Evolutionary conservation across 2,329 filamentous ascomycete genomes (phyloP), one percentile per base, ranked within the genome.

Genomic region (Colletotrichum musae): DNA sequence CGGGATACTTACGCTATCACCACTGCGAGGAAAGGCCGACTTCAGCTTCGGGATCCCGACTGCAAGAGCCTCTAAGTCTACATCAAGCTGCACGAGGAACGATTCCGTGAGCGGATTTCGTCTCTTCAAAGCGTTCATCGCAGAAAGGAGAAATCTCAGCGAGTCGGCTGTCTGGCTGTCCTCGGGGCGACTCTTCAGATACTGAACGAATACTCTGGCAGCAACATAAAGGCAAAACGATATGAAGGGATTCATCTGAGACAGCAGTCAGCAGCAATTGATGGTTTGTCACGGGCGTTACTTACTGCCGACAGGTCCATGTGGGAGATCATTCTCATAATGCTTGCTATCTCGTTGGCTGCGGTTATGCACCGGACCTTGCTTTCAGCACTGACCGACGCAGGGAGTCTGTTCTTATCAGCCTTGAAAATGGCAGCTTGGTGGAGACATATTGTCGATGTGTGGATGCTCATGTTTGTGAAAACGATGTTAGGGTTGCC

Each of bases 401-500:
- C 84, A 0, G 94, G 91, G 70, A 98, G 83, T 61, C 90, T 89
- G 79, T 97, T 92, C 81, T 94, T 96, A 75, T 98, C 95, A 0
- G 95, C 94, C 78, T 98, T 98, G 86, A 95, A 98, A 21, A 99
- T 98, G 28, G 96, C 96, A 2, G 95, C 96, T 82, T 99, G 96
- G 76, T 99, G 96, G n/a, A 99, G 84, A 79, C 95, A 98, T 62
- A 99, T 98, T 1, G 94, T 94, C 1, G 95, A 97, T 0, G 96
- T 97, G 78, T 98, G 95, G 39, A 99, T 94, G 77, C 93, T 94
- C 94, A 99, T 97, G 75, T 98, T 98, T 66, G 93, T 90, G 78
- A 98, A 98, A 5, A 98, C 90, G 62, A 95, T 90, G 72, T 98
- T 98, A 4, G 94, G 88, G 75, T 95, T 92, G 16, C 86, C 83